Conservation (phyloP, 148 eudicot genomes). For the Diospyros lotus region DNA sequence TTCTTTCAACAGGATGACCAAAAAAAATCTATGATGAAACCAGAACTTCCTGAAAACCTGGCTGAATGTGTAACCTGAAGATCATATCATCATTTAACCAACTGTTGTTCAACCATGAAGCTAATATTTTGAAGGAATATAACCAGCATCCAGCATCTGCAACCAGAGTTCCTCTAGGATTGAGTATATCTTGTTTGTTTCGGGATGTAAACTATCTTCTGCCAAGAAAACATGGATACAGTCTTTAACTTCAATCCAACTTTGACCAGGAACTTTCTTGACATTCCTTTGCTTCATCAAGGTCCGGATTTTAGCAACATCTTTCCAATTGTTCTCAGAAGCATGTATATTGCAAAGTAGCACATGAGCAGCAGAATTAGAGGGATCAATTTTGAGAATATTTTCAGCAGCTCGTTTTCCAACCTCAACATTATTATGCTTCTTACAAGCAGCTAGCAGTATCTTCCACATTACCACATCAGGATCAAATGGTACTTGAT, state of each 20-base stretch:
- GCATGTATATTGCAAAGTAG: constrained; percentile 37
- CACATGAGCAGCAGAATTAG: constrained; percentile 36
- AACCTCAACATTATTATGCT: constrained; percentile 21
- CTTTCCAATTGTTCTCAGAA: constrained; percentile 26
- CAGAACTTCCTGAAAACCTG: background rate
- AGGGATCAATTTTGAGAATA: constrained; percentile 34
- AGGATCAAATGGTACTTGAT: constrained; percentile 28
- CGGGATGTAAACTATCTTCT: constrained; percentile 30
- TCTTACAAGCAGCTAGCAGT: constrained; percentile 40
- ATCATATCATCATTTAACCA: background rate
- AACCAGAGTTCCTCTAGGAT: constrained; percentile 25
- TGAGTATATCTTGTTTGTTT: constrained; percentile 22
- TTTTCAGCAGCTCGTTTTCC: constrained; percentile 41
- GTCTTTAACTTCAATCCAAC: constrained; percentile 44
- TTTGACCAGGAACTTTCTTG: constrained; percentile 35
- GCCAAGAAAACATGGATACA: constrained; percentile 28
- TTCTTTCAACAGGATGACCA: background rate
- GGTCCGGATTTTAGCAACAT: constrained; percentile 29
- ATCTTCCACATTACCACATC: constrained; percentile 45
- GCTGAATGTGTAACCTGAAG: background rate
- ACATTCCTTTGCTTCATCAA: constrained; percentile 40
- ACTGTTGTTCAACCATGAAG: background rate
- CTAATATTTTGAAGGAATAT: constrained; percentile 13
- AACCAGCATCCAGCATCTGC: constrained; percentile 28
- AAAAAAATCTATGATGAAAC: background rate